A percentile compares a stretch with the other conserved stretches of the same genome.
These are phyloP conservation scores for Blastomyces parvus DNA, from an alignment of 2,329 filamentous ascomycete genomes.

Conservation along the genomic window DNA sequence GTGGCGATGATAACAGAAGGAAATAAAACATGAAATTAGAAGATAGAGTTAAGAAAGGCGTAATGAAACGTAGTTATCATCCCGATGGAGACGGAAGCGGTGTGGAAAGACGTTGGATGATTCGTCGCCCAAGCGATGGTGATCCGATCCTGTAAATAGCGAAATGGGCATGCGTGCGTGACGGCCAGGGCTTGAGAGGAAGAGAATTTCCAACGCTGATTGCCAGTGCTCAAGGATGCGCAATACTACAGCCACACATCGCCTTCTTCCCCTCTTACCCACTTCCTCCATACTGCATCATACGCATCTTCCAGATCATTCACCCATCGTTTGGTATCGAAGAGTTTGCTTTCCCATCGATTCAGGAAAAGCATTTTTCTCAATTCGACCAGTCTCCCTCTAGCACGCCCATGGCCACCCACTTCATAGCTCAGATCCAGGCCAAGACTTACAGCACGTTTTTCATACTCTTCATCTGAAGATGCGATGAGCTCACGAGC, in stretches of 20 bases:
- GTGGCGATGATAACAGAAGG: no score
- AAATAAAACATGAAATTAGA: background rate
- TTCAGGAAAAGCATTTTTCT: constrained; percentile 72
- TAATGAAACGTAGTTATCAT: background rate
- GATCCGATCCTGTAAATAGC: background rate
- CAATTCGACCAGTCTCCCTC: constrained; percentile 66
- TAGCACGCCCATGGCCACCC: constrained; percentile 27
- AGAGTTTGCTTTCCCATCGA: constrained; percentile 78
- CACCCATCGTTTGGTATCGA: constrained; percentile 89
- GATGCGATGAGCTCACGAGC: constrained; percentile 66
- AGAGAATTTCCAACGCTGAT: background rate
- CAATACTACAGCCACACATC: constrained; percentile 70
- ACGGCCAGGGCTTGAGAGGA: background rate
- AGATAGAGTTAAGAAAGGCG: background rate
- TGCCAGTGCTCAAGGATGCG: background rate
- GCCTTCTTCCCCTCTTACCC: constrained; percentile 77
- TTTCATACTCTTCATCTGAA: constrained; percentile 77
- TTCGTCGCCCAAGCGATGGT: background rate
- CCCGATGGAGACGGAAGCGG: background rate
- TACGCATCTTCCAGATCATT: constrained; percentile 81
- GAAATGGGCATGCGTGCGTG: background rate
- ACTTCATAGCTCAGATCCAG: constrained; percentile 51
- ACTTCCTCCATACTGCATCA: constrained; percentile 75
- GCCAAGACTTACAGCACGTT: constrained; percentile 60
- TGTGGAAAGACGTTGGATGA: background rate